Evolutionary conservation across 331 rosid genomes (phyloP), one percentile per base, ranked within the genome.

Genomic region (Malus hybrid): DNA sequence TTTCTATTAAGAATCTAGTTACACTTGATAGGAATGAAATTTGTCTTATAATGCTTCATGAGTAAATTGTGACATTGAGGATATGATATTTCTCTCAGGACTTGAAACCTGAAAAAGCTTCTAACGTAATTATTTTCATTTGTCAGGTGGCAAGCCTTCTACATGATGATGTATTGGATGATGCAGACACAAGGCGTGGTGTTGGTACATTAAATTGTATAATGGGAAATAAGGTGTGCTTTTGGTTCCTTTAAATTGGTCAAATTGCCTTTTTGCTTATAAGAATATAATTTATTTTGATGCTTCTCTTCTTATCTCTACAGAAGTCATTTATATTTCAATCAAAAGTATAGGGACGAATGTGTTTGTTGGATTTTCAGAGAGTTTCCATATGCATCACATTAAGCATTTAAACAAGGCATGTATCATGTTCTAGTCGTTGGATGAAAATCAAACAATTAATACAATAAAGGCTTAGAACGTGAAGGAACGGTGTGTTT

Each of bases 91-190:
- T 12, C 24, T 19, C 5, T 71, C 30, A 32, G 4, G 18, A 55
- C 20, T 12, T n/a, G 3, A 7, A 71, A 6, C 53, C 24, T 33
- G 0, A 48, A 71, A 56, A 71, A 56, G 66, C 39, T 58, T 72
- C 6, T 69, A 72, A 71, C 72, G 29, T 70, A 44, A 30, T 72
- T 57, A 65, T 71, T 48, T 80, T 32, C 29, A 75, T 77, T 60
- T 72, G 42, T 39, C 77, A 94, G 97, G 99, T 94, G 81, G 97
- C 99, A 61, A 94, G 97, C 83, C 99, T 94, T 84, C 93, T 94
- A 76, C 99, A 94, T 16, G 99, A 94, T 81, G 99, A 92, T 79
- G 97, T 94, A 42, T 83, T 94, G 86, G 99, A 94, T 80, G 99
- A 91, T 75, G 99, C 99, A 52, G 95, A 90, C 68, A 92, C 96